These are phyloP conservation scores for Avena eriantha DNA, from an alignment of 176 grass and related monocot genomes.

Conservation along the genomic window DNA sequence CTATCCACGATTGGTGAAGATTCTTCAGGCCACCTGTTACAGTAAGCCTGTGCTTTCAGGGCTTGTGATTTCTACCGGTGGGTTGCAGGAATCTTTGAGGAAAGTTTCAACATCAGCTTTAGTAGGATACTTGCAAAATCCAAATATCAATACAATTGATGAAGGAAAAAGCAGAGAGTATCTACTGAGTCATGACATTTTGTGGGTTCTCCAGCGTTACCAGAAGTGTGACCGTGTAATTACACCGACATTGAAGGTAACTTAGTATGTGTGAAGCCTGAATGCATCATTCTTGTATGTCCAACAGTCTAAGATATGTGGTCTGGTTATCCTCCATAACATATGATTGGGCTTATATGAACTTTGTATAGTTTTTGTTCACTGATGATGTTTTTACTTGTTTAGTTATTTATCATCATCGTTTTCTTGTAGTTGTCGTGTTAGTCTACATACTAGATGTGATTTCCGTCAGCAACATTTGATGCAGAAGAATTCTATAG, in stretches of 20 bases:
- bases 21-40: conserved; percentile 76
- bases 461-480: background rate
- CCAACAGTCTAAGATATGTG: conserved; percentile 15
- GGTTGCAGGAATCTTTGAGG: conserved; percentile 85
- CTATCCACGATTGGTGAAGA: conserved; percentile 88
- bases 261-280: conserved; percentile 8
- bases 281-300: conserved; percentile 32
- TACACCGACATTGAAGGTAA: conserved; percentile 86
- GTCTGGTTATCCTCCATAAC: background rate
- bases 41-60: conserved; percentile 85
- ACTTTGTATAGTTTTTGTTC: background rate
- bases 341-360: conserved; percentile 7
- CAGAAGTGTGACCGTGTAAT: conserved; percentile 86
- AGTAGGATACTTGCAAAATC: conserved; percentile 77
- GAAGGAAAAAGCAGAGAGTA: conserved; percentile 60
- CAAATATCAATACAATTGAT: conserved; percentile 51
- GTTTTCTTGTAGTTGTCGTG: conserved; percentile 8
- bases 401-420: background rate
- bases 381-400: background rate
- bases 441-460: conserved; percentile 13
- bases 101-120: conserved; percentile 75
- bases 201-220: conserved; percentile 77
- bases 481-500: conserved; percentile 6
- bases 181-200: conserved; percentile 70
- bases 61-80: conserved; percentile 94